phyloP scores from a whole-genome alignment of 2,329 filamentous ascomycete genomes.

The Helicocarpus griseus region DNA sequence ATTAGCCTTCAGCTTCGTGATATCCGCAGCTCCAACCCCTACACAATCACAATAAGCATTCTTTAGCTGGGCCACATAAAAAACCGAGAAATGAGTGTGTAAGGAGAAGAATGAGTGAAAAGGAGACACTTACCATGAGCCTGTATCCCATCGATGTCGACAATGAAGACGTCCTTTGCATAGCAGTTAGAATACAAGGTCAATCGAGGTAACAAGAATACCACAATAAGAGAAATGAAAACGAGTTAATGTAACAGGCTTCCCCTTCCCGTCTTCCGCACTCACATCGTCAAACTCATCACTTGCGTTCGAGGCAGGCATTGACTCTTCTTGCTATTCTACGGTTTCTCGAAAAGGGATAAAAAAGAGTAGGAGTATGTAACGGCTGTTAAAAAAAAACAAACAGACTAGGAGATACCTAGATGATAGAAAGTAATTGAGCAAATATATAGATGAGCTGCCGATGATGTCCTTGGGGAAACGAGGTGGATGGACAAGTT shows the following conservation, averaged over 20 bases:
- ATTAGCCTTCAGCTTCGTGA: constrained; percentile 54
- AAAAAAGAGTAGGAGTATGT: not conserved
- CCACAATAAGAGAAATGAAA: not conserved
- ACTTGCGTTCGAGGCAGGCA: constrained; percentile 44
- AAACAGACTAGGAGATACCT: not conserved
- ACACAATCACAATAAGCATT: not conserved
- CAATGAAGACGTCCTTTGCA: constrained; percentile 44
- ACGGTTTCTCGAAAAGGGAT: too few species aligned
- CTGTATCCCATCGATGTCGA: constrained; percentile 58
- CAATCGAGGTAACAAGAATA: too few species aligned
- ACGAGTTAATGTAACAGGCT: not conserved
- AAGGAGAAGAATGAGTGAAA: not conserved
- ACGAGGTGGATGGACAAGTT: not conserved
- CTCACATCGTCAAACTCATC: constrained; percentile 41
- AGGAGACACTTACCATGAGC: constrained; percentile 44
- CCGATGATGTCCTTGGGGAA: not conserved
- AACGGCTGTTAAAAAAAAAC: not conserved
- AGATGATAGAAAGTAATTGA: not conserved
- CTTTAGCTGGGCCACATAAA: not conserved
- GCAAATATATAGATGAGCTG: not conserved
- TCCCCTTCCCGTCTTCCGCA: not conserved
- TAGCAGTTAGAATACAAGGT: too few species aligned
- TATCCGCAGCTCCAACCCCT: constrained; percentile 57
- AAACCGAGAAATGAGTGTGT: not conserved
- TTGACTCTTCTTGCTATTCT: too few species aligned